phyloP scores from a whole-genome alignment of 2,329 filamentous ascomycete species.

The Colletotrichum spinosum region DNA sequence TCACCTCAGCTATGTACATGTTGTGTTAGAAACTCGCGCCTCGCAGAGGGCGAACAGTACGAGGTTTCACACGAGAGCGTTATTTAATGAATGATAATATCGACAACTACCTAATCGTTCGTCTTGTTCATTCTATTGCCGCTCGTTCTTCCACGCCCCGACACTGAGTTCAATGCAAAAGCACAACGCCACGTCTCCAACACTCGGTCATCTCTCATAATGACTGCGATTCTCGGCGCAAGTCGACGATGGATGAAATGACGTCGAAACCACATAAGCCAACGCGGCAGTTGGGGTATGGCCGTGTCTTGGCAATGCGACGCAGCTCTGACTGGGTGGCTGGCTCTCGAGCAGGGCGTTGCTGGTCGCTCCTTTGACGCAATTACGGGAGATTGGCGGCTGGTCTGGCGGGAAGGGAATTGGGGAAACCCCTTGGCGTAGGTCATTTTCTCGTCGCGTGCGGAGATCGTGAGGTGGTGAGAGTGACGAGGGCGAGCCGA shows the following conservation, averaged over 20 bases:
- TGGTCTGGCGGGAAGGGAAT: neutral
- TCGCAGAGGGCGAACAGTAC: neutral
- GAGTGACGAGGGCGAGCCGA: too few relatives aligned
- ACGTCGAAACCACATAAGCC: constrained; percentile 4
- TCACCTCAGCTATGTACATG: neutral
- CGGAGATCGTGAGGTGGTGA: too few relatives aligned
- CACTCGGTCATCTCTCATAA: too few relatives aligned
- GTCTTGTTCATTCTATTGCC: too few relatives aligned
- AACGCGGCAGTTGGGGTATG: constrained; percentile 6
- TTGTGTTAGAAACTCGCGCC: neutral
- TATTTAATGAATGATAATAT: neutral
- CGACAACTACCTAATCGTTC: neutral
- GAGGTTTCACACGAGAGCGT: neutral
- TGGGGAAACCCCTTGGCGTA: constrained; percentile 12
- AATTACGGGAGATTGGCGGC: constrained; percentile 15
- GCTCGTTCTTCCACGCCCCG: too few relatives aligned
- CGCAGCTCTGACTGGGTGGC: neutral
- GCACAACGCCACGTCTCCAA: too few relatives aligned
- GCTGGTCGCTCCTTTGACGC: neutral
- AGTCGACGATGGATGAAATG: neutral
- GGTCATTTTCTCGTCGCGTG: neutral
- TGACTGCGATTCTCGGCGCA: neutral
- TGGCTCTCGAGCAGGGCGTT: neutral
- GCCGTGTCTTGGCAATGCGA: constrained; percentile 8
- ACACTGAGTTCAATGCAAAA: too few relatives aligned